These are phyloP conservation scores for Paecilomyces variotii DNA, from an alignment of 2,329 filamentous ascomycete genomes.

Conservation along the genomic window DNA sequence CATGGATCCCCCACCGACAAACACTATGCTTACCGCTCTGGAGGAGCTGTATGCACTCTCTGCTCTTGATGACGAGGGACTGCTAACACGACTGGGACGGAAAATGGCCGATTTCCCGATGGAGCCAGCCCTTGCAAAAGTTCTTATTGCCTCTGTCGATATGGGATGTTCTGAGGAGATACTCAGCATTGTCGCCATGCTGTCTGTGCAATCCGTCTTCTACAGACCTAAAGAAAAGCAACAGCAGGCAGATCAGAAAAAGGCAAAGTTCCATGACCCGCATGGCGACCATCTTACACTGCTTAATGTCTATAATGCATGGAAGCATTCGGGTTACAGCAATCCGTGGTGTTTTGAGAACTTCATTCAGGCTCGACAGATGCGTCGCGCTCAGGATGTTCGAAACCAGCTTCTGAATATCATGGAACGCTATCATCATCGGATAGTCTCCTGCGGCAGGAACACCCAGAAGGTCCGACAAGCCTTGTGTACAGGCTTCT, in stretches of 20 bases:
- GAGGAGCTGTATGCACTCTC: constrained; percentile 91
- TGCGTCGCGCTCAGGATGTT: constrained; percentile 85
- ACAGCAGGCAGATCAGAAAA: constrained; percentile 91
- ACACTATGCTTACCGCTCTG: constrained; percentile 92
- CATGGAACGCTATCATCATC: constrained; percentile 83
- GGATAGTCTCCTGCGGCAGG: constrained; percentile 73
- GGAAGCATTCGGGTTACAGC: constrained; percentile 76
- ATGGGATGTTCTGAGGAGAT: constrained; percentile 88
- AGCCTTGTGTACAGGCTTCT: constrained; percentile 87
- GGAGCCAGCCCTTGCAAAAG: constrained; percentile 87
- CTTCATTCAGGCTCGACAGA: constrained; percentile 86
- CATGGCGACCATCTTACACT: constrained; percentile 90
- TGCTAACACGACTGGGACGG: constrained; percentile 80
- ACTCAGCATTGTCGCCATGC: constrained; percentile 89
- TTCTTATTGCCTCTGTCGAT: constrained; percentile 79
- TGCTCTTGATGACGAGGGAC: constrained; percentile 88
- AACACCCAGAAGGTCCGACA: constrained; percentile 82
- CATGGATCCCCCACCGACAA: constrained; percentile 96
- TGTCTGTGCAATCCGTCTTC: constrained; percentile 79
- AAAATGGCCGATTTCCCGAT: constrained; percentile 99
- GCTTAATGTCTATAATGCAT: constrained; percentile 94
- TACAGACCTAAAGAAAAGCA: constrained; percentile 98
- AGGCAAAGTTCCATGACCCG: constrained; percentile 93
- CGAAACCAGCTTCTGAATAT: constrained; percentile 87
- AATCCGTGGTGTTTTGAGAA: constrained; percentile 96